Base-by-base conservation (phyloP, 768 basidiomycete genomes). In the Mycena vulgaris region DNA sequence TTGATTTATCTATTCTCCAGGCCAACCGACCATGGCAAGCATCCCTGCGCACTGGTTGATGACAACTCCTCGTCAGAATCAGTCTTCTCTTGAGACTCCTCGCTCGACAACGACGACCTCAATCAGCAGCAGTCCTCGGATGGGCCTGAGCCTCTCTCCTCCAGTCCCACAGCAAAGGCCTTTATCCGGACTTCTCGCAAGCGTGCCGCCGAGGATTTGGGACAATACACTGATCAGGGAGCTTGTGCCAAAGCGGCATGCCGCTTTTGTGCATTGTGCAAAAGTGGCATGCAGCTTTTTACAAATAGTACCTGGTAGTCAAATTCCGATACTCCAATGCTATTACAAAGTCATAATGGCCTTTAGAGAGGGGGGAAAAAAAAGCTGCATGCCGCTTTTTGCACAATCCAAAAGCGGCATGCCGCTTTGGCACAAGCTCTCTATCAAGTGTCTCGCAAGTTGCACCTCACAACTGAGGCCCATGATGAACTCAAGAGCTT, bases 151-250 rank as follows among this genome's bases (percentile, higher is more conserved):
- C 42, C n/a, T 14, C 42, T 19, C 17, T 3, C 39, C 21, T 37
- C 33, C 31, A 35, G 21, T 9, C 39, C 37, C 21, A 7, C 23
- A 42, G 25, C 31, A 3, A 17, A 37, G 8, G 13, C 10, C 2
- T 7, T n/a, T 3, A 51, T 13, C 27, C 49, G 11, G 4, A 59
- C 42, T 45, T 21, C 31, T 10, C 45, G 42, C 45, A 61, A 61
- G 59, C 47, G 59, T 33, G 30, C 28, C 4, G 59, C 42, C 10
- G 47, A 61, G 17, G 59, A 61, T 27, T n/a, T 48, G n/a, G 47
- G 59, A 10, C 59, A 61, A 17, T 61, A 48, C 25, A 47, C 59
- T 19, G 59, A 48, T 16, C n/a, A n/a, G n/a, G n/a, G n/a, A n/a
- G n/a, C n/a, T n/a, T n/a, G n/a, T n/a, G n/a, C n/a, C n/a, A n/a